These are phyloP conservation scores for Podaxis carcinomalis DNA, from an alignment of 768 basidiomycete species.

Conservation along the genomic window DNA sequence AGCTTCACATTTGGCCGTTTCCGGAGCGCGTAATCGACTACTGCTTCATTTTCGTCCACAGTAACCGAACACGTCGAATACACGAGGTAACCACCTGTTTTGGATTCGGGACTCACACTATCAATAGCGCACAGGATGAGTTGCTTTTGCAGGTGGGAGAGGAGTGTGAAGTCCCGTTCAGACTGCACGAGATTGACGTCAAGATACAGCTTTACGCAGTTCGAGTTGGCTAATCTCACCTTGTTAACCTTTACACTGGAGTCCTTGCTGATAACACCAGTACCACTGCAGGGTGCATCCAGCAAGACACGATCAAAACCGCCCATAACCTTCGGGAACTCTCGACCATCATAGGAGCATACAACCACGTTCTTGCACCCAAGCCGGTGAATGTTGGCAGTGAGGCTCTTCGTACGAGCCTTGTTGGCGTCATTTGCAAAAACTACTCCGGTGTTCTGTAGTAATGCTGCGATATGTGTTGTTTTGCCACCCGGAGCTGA, in stretches of 20 bases:
- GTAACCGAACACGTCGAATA: constrained; percentile 99
- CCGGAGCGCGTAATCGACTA: constrained; percentile 94
- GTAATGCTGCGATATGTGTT: constrained; percentile 93
- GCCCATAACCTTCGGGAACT: constrained; percentile 98
- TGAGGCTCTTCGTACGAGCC: constrained; percentile 90
- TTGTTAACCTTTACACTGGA: constrained; percentile 98
- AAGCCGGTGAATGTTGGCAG: constrained; percentile 93
- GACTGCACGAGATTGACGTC: constrained; percentile 45
- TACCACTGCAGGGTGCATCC: constrained; percentile 97
- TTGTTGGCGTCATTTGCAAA: constrained; percentile 98
- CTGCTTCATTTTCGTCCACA: constrained; percentile 97
- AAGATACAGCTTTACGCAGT: background rate
- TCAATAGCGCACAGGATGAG: constrained; percentile 97
- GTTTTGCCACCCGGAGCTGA: constrained; percentile 98
- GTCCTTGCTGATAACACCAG: constrained; percentile 98
- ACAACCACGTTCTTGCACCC: constrained; percentile 98
- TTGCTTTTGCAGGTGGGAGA: constrained; percentile 98
- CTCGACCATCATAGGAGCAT: constrained; percentile 94
- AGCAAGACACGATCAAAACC: constrained; percentile 97
- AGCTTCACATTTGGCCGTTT: constrained; percentile 92
- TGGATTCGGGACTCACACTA: constrained; percentile 84
- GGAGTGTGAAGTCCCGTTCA: constrained; percentile 90
- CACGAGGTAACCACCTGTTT: constrained; percentile 90
- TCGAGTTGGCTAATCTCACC: constrained; percentile 41
- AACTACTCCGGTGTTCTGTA: constrained; percentile 96